phyloP scores from a whole-genome alignment of 2,329 filamentous ascomycete genomes.

The Allantophomopsis lycopodina region DNA sequence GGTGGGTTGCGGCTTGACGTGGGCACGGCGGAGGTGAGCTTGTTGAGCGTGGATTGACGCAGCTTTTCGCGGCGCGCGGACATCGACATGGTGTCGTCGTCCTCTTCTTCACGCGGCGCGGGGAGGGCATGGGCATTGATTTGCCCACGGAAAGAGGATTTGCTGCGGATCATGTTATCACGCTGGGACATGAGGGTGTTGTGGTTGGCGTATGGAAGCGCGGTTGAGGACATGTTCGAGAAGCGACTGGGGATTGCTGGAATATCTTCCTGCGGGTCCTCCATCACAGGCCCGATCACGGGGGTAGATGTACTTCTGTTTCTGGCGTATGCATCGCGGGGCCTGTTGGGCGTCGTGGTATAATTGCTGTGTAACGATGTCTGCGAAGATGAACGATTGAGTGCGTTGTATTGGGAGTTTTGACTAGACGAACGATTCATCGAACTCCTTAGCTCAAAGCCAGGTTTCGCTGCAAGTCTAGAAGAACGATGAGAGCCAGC shows the following conservation, averaged over 20 bases:
- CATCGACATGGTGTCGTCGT: conserved; percentile 55
- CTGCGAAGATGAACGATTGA: not conserved
- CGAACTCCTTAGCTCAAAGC: no score
- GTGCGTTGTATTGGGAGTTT: conserved; percentile 1
- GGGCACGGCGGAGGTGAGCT: conserved; percentile 2
- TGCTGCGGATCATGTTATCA: conserved; percentile 30
- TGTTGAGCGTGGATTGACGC: conserved; percentile 21
- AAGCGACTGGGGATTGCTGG: no score
- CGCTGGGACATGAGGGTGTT: conserved; percentile 40
- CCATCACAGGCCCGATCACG: no score
- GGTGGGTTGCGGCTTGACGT: conserved; percentile 34
- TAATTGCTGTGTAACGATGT: no score
- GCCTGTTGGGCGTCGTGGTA: no score
- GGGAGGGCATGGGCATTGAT: not conserved
- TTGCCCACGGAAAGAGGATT: conserved; percentile 7
- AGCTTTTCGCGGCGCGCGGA: conserved; percentile 52
- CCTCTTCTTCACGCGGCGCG: conserved; percentile 9
- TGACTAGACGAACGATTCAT: not conserved
- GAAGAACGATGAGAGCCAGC: no score
- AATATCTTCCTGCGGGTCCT: no score
- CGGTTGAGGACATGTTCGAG: not conserved
- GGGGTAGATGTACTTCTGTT: conserved; percentile 4
- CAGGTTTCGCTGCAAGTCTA: no score
- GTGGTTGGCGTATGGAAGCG: conserved; percentile 13
- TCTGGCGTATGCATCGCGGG: no score